Conservation (phyloP, 257 asterid species). For the Lycium ferocissimum region DNA sequence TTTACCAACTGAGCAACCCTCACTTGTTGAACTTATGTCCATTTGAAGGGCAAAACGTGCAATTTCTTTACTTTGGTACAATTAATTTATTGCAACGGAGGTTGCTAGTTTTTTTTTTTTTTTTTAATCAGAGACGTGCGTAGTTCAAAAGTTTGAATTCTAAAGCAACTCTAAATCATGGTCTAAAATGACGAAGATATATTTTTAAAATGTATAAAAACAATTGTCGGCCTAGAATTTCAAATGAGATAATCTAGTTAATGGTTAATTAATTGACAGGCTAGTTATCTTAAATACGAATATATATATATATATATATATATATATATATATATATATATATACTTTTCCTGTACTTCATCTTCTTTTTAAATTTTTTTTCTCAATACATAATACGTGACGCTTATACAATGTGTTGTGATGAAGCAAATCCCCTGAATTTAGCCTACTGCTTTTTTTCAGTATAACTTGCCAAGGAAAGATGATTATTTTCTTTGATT, state of each 20-base stretch:
- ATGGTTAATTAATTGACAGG: background rate
- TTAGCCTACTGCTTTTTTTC: background rate
- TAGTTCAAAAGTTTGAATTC: constrained; percentile 23
- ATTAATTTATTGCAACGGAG: background rate
- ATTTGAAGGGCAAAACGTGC: too few species aligned
- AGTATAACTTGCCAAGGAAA: background rate
- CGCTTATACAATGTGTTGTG: background rate
- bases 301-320: background rate
- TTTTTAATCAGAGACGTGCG: background rate
- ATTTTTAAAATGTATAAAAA: background rate
- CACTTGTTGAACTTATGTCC: too few species aligned
- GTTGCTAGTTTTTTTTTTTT: background rate
- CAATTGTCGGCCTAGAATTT: background rate
- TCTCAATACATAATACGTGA: background rate
- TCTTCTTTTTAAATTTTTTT: background rate
- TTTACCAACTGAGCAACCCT: too few species aligned
- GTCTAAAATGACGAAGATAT: background rate
- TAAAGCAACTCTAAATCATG: background rate
- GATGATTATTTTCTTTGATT: background rate
- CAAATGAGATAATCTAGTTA: background rate
- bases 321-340: too few species aligned
- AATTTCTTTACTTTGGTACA: background rate
- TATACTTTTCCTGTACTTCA: background rate
- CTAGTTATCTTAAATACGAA: background rate
- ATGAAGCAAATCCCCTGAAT: background rate